Evolutionary conservation across 2,329 filamentous ascomycete genomes (phyloP).

Genomic region (Neoscytalidium dimidiatum): DNA sequence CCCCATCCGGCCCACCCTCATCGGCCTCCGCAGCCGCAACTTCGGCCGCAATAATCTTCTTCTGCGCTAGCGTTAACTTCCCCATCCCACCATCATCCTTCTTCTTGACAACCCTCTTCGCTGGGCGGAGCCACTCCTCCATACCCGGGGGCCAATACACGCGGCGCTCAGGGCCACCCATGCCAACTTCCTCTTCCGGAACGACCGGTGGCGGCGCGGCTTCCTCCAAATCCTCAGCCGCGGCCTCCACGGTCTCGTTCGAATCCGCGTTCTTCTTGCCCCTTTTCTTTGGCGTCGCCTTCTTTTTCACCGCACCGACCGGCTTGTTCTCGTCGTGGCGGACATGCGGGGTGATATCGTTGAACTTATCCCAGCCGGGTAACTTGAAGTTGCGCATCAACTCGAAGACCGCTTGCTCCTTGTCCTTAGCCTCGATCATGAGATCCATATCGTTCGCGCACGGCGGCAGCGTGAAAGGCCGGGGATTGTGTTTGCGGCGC

Average conservation of each 20-base stretch:
- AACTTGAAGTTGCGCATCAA: constrained; percentile 87
- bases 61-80: constrained; percentile 33
- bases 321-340: constrained; percentile 72
- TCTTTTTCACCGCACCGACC: constrained; percentile 40
- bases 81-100: constrained; percentile 48
- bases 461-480: constrained; percentile 78
- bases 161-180: constrained; percentile 79
- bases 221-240: constrained; percentile 43
- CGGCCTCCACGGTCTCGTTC: constrained; percentile 42
- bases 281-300: constrained; percentile 48
- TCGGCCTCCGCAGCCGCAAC: not conserved
- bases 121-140: constrained; percentile 86
- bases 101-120: constrained; percentile 68
- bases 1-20: not conserved
- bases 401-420: constrained; percentile 94
- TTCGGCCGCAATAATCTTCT: constrained; percentile 33
- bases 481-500: constrained; percentile 79
- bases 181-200: constrained; percentile 70
- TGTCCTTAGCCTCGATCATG: constrained; percentile 99
- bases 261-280: constrained; percentile 38
- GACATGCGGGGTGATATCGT: constrained; percentile 75
- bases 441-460: constrained; percentile 84
- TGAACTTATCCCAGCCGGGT: constrained; percentile 74
- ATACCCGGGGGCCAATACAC: constrained; percentile 91
- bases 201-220: constrained; percentile 44